Evolutionary conservation across 108 stramenopile genomes (phyloP).

Genomic region (Nitzschia palea): DNA sequence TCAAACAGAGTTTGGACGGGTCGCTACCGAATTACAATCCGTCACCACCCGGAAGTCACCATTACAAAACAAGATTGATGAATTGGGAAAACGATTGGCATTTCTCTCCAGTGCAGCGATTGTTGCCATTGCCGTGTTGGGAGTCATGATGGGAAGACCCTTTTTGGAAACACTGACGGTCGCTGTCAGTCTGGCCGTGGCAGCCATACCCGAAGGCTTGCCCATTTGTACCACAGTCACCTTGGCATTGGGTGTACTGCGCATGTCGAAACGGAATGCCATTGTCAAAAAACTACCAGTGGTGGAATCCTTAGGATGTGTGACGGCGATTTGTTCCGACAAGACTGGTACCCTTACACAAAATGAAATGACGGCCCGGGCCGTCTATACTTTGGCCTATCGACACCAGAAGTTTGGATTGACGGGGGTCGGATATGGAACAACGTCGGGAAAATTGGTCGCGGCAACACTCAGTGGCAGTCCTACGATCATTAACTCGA

Average conservation of each 20-base stretch:
- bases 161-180: constrained; percentile 89
- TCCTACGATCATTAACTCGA: constrained; percentile 1
- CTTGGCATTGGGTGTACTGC: constrained; percentile 90
- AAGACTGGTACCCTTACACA: constrained; percentile 98
- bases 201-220: constrained; percentile 95
- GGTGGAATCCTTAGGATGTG: constrained; percentile 95
- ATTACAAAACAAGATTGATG: constrained; percentile 95
- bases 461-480: constrained; percentile 11
- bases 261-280: constrained; percentile 89
- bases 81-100: constrained; percentile 86
- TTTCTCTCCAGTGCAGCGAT: constrained; percentile 80
- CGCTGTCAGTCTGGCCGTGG: constrained; percentile 97
- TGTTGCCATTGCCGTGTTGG: constrained; percentile 81
- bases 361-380: constrained; percentile 93
- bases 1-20: constrained; percentile 91
- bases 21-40: constrained; percentile 76
- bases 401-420: constrained; percentile 65
- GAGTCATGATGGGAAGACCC: constrained; percentile 79
- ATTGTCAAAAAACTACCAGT: constrained; percentile 95
- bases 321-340: constrained; percentile 92
- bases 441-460: constrained; percentile 41
- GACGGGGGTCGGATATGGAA: constrained; percentile 77
- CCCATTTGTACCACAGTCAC: constrained; percentile 92
- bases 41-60: constrained; percentile 86
- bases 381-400: constrained; percentile 66